These are phyloP conservation scores for Colletotrichum godetiae DNA, from an alignment of 2,329 filamentous ascomycete genomes.

Conservation along the genomic window DNA sequence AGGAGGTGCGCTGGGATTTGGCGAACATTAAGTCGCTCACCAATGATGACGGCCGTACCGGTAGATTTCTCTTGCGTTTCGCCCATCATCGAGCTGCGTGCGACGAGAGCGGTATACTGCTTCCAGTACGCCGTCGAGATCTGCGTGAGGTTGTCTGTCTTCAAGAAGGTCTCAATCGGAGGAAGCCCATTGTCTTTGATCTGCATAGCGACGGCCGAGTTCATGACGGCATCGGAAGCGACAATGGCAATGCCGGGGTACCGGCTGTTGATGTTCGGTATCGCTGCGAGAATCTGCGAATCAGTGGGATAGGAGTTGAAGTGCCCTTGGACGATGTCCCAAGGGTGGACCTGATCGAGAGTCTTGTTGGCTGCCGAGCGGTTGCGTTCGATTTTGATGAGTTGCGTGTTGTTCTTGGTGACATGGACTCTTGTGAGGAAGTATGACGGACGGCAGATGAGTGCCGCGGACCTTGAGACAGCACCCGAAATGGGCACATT, in stretches of 20 bases:
- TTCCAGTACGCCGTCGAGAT: constrained; percentile 46
- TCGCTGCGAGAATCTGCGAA: constrained; percentile 19
- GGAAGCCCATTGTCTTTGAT: constrained; percentile 38
- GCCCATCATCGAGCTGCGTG: constrained; percentile 44
- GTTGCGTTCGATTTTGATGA: constrained; percentile 35
- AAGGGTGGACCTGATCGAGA: constrained; percentile 38
- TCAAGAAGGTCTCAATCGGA: constrained; percentile 40
- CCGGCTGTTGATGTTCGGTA: constrained; percentile 28
- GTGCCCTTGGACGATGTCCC: constrained; percentile 41
- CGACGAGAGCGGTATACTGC: constrained; percentile 49
- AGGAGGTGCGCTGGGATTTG: constrained; percentile 46
- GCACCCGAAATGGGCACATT: constrained; percentile 37
- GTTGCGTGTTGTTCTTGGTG: constrained; percentile 37
- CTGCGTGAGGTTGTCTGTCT: constrained; percentile 39
- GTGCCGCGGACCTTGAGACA: constrained; percentile 40
- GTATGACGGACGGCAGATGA: constrained; percentile 44
- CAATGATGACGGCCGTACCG: constrained; percentile 41
- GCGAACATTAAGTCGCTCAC: constrained; percentile 46
- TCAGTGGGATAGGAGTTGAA: constrained; percentile 39
- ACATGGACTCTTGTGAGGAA: constrained; percentile 39
- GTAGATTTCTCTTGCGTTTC: constrained; percentile 14
- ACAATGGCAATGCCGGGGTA: constrained; percentile 42
- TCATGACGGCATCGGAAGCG: constrained; percentile 46
- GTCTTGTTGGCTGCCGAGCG: constrained; percentile 16
- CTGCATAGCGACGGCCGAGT: constrained; percentile 45